These are phyloP conservation scores for Raphidocelis subcapitata DNA, from an alignment of 139 green algal species.

Conservation along the genomic window DNA sequence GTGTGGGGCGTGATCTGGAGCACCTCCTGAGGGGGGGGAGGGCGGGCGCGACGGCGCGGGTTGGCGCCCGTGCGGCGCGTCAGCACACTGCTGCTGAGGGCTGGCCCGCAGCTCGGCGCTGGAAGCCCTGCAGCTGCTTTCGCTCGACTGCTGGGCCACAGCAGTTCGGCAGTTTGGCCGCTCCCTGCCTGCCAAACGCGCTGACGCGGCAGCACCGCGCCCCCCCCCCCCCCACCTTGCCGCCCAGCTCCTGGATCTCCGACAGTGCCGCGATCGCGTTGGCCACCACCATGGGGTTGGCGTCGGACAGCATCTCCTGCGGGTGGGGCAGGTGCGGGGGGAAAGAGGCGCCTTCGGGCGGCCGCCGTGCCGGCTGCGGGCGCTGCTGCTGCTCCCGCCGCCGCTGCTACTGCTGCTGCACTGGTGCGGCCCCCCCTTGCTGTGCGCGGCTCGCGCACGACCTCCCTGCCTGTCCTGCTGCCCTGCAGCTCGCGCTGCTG, in stretches of 20 bases:
- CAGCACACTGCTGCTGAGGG: too few relatives aligned
- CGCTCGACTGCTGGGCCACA: too few relatives aligned
- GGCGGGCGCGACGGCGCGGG: too few relatives aligned
- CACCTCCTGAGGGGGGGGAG: too few relatives aligned
- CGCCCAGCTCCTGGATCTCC: conserved; percentile 84
- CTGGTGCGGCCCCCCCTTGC: not conserved
- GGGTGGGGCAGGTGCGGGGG: not conserved
- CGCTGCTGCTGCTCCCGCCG: not conserved
- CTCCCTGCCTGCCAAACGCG: too few relatives aligned
- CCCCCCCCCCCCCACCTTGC: conserved; percentile 28
- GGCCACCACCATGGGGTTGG: conserved; percentile 99
- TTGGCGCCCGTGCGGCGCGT: too few relatives aligned
- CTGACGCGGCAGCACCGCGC: not conserved
- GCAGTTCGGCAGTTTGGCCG: too few relatives aligned
- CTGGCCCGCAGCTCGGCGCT: too few relatives aligned
- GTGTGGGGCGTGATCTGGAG: conserved; percentile 75
- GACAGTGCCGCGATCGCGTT: conserved; percentile 95
- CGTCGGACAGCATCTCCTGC: conserved; percentile 90
- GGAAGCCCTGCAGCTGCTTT: too few relatives aligned
- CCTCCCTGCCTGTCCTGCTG: not conserved
- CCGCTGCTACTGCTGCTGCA: not conserved
- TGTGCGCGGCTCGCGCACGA: not conserved
- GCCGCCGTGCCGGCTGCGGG: too few relatives aligned
- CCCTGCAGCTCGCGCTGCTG: not conserved
- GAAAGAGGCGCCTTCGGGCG: too few relatives aligned